These are phyloP conservation scores for Penicillium maclennaniae DNA, from an alignment of 495 filamentous ascomycete genomes.

Conservation along the genomic window DNA sequence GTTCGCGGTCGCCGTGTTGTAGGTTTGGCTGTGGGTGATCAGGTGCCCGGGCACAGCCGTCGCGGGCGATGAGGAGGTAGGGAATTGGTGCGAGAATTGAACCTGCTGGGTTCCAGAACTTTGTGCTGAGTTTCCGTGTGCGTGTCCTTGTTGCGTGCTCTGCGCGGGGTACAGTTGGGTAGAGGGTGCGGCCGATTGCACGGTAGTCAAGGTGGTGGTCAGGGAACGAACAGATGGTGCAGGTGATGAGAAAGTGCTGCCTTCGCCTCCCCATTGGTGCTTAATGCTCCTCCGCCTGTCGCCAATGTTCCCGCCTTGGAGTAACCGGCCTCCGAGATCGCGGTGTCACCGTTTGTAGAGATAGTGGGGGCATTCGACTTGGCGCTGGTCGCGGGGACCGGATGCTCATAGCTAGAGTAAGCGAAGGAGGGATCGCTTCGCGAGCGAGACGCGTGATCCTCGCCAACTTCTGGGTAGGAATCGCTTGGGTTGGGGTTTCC, in stretches of 20 bases:
- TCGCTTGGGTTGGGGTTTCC: conserved; percentile 48
- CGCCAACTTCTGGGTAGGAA: conserved; percentile 31
- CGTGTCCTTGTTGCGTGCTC: conserved; percentile 37
- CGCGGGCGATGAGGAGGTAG: conserved; percentile 56
- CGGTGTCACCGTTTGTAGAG: conserved; percentile 73
- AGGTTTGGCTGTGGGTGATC: conserved; percentile 67
- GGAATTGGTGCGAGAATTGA: conserved; percentile 92
- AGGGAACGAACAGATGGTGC: conserved; percentile 87
- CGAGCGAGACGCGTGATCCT: conserved; percentile 31
- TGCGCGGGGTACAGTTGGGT: conserved; percentile 48
- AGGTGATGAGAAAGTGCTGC: conserved; percentile 90
- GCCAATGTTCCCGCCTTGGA: conserved; percentile 79
- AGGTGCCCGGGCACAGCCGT: conserved; percentile 82
- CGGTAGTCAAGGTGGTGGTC: conserved; percentile 92
- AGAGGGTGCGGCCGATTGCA: conserved; percentile 80
- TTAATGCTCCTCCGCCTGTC: conserved; percentile 55
- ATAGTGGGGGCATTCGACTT: conserved; percentile 74
- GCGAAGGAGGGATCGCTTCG: conserved; percentile 52
- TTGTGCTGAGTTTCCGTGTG: conserved; percentile 43
- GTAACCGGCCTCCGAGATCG: conserved; percentile 68
- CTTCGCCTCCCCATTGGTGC: conserved; percentile 66
- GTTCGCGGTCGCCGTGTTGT: conserved; percentile 85
- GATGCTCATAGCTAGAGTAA: conserved; percentile 56
- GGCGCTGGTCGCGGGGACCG: conserved; percentile 56
- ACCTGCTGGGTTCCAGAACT: conserved; percentile 47